These are phyloP conservation scores for Cucurbita pepo DNA, from an alignment of 306 rosid genomes.

Conservation along the genomic window DNA sequence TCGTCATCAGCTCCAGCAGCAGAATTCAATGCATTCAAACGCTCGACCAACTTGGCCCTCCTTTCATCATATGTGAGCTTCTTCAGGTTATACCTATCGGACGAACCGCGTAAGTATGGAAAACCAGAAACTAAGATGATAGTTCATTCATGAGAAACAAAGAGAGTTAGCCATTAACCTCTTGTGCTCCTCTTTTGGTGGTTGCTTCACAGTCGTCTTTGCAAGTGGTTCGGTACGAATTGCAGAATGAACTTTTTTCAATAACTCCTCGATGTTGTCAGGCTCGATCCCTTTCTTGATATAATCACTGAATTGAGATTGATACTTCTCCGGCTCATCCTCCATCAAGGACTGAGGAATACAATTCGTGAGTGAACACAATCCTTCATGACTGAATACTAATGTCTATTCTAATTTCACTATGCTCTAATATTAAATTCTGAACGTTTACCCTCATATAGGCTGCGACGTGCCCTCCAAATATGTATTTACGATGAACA, in stretches of 20 bases:
- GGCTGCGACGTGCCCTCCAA: slow-evolving; percentile 46
- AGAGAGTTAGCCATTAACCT: slow-evolving; percentile 11
- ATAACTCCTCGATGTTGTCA: slow-evolving; percentile 38
- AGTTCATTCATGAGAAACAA: neutral
- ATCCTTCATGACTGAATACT: neutral
- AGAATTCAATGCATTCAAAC: slow-evolving; percentile 46
- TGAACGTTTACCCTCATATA: slow-evolving; percentile 32
- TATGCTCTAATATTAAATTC: neutral
- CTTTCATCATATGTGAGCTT: slow-evolving; percentile 77
- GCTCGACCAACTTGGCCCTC: slow-evolving; percentile 40
- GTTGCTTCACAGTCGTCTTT: slow-evolving; percentile 31
- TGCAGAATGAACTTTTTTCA: slow-evolving; percentile 63
- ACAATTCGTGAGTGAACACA: neutral
- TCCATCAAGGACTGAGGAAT: slow-evolving; percentile 24
- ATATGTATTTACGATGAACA: slow-evolving; percentile 56
- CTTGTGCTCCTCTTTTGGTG: slow-evolving; percentile 30
- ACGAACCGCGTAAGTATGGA: neutral
- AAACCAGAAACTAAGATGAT: too few species aligned
- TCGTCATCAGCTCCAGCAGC: slow-evolving; percentile 3
- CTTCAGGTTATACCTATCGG: slow-evolving; percentile 36
- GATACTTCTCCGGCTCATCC: slow-evolving; percentile 67
- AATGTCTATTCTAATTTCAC: neutral
- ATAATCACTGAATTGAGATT: slow-evolving; percentile 48
- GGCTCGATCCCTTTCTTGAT: slow-evolving; percentile 39
- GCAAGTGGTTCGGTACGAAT: slow-evolving; percentile 40